Percentiles rank a stretch among this genome's conserved stretches.
These are phyloP conservation scores for Botryosphaeria dothidea DNA, from an alignment of 2,329 filamentous ascomycete species.

Conservation along the genomic window DNA sequence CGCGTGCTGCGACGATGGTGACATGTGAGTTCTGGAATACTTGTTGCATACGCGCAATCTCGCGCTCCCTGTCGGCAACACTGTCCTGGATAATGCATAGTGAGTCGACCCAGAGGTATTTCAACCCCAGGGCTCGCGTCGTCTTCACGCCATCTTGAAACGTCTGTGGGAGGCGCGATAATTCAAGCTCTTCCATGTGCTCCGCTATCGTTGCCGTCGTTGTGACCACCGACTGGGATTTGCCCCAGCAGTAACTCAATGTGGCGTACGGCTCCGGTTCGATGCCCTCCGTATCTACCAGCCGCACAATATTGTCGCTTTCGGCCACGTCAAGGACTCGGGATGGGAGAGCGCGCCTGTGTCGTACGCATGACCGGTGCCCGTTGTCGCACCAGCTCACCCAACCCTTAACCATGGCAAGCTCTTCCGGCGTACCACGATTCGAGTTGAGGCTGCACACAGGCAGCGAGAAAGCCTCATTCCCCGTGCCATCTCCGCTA, in stretches of 20 bases:
- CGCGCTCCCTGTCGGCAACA: constrained; percentile 9
- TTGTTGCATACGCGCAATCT: constrained; percentile 13
- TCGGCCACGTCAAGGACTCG: constrained; percentile 6
- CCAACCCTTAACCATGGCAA: constrained; percentile 1
- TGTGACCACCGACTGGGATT: background rate
- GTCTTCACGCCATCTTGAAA: constrained; percentile 16
- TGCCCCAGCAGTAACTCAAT: constrained; percentile 14
- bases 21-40: constrained; percentile 11
- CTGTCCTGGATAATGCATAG: constrained; percentile 20
- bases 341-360: constrained; percentile 3
- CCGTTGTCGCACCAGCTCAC: constrained; percentile 12
- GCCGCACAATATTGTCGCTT: background rate
- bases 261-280: constrained; percentile 5
- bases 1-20: constrained; percentile 7
- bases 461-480: background rate
- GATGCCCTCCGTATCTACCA: background rate
- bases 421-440: constrained; percentile 2
- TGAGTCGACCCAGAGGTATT: constrained; percentile 20
- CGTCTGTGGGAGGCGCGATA: constrained; percentile 10
- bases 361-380: background rate
- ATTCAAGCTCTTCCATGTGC: constrained; percentile 1
- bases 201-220: background rate
- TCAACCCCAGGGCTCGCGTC: constrained; percentile 8
- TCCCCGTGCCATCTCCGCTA: background rate
- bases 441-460: background rate